These are phyloP conservation scores for Meyerozyma athensensis DNA, from an alignment of 1,139 yeast genomes.

Conservation along the genomic window DNA sequence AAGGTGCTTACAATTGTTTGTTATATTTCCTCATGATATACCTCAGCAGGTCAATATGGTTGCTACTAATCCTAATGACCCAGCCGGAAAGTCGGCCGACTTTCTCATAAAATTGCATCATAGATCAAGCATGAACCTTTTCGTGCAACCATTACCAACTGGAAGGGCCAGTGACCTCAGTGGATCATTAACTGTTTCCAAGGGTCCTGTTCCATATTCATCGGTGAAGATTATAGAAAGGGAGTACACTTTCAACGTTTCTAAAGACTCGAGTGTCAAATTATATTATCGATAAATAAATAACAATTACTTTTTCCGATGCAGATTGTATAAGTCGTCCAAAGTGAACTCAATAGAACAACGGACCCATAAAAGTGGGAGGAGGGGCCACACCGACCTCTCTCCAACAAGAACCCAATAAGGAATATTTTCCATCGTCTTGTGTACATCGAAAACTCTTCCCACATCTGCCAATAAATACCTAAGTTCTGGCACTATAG, in stretches of 20 bases:
- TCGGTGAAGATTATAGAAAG: conserved; percentile 43
- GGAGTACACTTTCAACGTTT: conserved; percentile 59
- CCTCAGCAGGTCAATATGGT: conserved; percentile 34
- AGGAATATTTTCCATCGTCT: conserved; percentile 65
- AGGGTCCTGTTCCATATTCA: conserved; percentile 41
- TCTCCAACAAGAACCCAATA: conserved; percentile 93
- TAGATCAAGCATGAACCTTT: conserved; percentile 46
- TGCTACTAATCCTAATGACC: conserved; percentile 23
- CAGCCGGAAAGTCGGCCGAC: conserved; percentile 37
- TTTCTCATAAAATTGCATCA: conserved; percentile 47
- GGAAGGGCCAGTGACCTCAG: conserved; percentile 84
- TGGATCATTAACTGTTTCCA: conserved; percentile 57
- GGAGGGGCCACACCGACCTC: conserved; percentile 87
- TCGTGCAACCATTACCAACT: conserved; percentile 63
- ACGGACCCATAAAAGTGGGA: conserved; percentile 81
- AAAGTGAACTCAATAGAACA: conserved; percentile 87
- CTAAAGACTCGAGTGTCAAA: conserved; percentile 50
- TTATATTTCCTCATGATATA: conserved; percentile 34
- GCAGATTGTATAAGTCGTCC: conserved; percentile 64
- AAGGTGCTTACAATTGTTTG: conserved; percentile 27
- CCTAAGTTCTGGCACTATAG: conserved; percentile 83
- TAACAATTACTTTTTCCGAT: conserved; percentile 27
- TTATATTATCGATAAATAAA: conserved; percentile 35
- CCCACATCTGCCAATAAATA: conserved; percentile 66
- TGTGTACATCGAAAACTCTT: conserved; percentile 70